Conservation (phyloP, 2,329 filamentous ascomycete species). For the Neodidymelliopsis sp. region DNA sequence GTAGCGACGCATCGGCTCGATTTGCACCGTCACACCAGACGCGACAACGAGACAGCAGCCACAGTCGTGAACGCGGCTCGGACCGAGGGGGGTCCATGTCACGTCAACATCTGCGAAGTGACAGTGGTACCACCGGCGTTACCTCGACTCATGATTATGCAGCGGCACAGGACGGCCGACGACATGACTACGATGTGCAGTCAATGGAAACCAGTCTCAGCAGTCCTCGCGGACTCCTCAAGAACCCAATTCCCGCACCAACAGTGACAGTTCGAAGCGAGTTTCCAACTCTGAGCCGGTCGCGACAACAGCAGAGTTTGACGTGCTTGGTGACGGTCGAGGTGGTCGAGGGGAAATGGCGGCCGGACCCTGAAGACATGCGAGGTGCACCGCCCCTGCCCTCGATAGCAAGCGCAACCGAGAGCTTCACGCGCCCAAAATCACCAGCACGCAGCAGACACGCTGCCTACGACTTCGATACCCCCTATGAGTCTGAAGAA, state of each 20-base stretch:
- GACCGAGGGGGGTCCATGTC: constrained; percentile 50
- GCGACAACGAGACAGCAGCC: constrained; percentile 48
- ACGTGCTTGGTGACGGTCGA: constrained; percentile 95
- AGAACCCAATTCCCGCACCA: constrained; percentile 89
- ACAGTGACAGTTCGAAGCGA: constrained; percentile 95
- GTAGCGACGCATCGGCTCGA: constrained; percentile 44
- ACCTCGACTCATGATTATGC: constrained; percentile 81
- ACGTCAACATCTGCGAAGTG: constrained; percentile 72
- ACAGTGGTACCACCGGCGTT: constrained; percentile 76
- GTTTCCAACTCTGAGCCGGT: constrained; percentile 91
- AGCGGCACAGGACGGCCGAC: constrained; percentile 76
- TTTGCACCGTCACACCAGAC: constrained; percentile 37
- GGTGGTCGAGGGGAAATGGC: constrained; percentile 91
- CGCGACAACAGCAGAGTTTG: constrained; percentile 90
- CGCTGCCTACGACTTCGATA: constrained; percentile 39
- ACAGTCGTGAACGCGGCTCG: constrained; percentile 48
- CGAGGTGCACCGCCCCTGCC: constrained; percentile 60
- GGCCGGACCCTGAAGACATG: constrained; percentile 81
- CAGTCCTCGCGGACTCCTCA: constrained; percentile 73
- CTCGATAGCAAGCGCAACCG: constrained; percentile 57
- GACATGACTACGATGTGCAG: constrained; percentile 94
- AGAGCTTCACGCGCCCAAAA: constrained; percentile 57
- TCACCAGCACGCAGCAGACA: constrained; percentile 64
- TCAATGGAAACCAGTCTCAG: constrained; percentile 89
- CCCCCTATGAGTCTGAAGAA: constrained; percentile 76